phyloP scores from a whole-genome alignment of 768 basidiomycete genomes.

The Leccinum disarticulatum region DNA sequence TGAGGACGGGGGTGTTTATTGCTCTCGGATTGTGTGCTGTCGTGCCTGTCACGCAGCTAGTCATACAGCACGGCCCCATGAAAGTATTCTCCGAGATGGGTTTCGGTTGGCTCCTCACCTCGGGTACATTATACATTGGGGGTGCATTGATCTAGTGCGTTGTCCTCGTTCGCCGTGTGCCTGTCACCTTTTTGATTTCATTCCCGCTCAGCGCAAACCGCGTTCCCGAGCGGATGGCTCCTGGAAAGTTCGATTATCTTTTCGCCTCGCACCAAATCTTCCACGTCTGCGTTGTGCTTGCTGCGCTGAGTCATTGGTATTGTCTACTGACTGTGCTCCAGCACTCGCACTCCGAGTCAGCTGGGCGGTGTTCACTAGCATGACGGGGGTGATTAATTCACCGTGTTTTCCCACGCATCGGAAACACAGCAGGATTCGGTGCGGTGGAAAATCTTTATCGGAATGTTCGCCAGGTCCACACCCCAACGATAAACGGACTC shows the following conservation, averaged over 20 bases:
- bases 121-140: constrained; percentile 71
- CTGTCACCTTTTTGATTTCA: constrained; percentile 29
- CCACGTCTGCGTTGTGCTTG: constrained; percentile 75
- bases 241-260: constrained; percentile 79
- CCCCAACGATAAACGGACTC: constrained; percentile 26
- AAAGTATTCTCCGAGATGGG: constrained; percentile 63
- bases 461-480: constrained; percentile 20
- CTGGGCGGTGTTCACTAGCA: constrained; percentile 15
- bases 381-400: constrained; percentile 23
- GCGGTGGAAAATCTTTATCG: constrained; percentile 23
- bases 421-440: constrained; percentile 12
- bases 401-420: constrained; percentile 26
- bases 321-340: constrained; percentile 55
- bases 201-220: constrained; percentile 70
- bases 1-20: constrained; percentile 78
- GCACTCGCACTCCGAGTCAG: constrained; percentile 48
- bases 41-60: constrained; percentile 66
- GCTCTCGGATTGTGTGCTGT: constrained; percentile 70
- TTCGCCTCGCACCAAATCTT: constrained; percentile 89
- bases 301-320: constrained; percentile 66
- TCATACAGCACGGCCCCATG: constrained; percentile 55
- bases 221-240: constrained; percentile 71
- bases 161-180: constrained; percentile 31
- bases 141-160: constrained; percentile 85
- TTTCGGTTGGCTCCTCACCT: constrained; percentile 64